Percentiles rank a stretch among this genome's conserved stretches.
Evolutionary conservation across 106 monocot genomes (phyloP).

Genomic region (Vanilla planifolia): DNA sequence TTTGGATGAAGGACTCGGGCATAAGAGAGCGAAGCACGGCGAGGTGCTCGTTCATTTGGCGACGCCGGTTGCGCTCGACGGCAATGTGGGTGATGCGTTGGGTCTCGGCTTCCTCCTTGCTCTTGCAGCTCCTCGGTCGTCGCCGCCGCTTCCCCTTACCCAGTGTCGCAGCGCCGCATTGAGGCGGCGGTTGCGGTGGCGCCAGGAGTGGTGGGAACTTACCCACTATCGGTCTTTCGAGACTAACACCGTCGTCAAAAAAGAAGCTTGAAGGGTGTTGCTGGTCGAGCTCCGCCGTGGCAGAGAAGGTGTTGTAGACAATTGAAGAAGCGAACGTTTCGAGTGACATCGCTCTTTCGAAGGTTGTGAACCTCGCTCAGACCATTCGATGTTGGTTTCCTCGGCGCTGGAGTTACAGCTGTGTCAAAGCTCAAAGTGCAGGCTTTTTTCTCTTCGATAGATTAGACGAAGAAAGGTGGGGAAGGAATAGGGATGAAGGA

Average conservation of each 20-base stretch:
- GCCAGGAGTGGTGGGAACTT: background rate
- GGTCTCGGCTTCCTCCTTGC: conserved; percentile 84
- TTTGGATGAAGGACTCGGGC: conserved; percentile 89
- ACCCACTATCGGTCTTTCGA: background rate
- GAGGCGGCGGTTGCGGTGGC: background rate
- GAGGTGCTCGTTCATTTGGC: conserved; percentile 96
- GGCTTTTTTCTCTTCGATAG: conserved; percentile 19
- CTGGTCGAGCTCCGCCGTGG: conserved; percentile 12
- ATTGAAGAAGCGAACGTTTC: conserved; percentile 27
- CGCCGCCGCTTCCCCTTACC: conserved; percentile 63
- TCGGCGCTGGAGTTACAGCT: background rate
- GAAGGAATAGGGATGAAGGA: conserved; percentile 4
- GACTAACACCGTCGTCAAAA: background rate
- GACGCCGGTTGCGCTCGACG: conserved; percentile 91
- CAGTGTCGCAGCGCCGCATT: background rate
- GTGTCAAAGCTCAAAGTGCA: conserved; percentile 10
- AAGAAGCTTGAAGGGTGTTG: too few relatives aligned
- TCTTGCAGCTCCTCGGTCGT: conserved; percentile 67
- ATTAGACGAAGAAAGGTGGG: background rate
- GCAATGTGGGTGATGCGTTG: conserved; percentile 99
- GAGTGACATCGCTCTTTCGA: conserved; percentile 30
- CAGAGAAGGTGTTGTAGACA: conserved; percentile 46
- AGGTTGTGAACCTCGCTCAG: too few relatives aligned
- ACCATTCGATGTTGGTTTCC: too few relatives aligned
- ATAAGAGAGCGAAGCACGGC: conserved; percentile 78